Conservation (phyloP, 495 filamentous ascomycete species). For the Talaromyces adpressus region DNA sequence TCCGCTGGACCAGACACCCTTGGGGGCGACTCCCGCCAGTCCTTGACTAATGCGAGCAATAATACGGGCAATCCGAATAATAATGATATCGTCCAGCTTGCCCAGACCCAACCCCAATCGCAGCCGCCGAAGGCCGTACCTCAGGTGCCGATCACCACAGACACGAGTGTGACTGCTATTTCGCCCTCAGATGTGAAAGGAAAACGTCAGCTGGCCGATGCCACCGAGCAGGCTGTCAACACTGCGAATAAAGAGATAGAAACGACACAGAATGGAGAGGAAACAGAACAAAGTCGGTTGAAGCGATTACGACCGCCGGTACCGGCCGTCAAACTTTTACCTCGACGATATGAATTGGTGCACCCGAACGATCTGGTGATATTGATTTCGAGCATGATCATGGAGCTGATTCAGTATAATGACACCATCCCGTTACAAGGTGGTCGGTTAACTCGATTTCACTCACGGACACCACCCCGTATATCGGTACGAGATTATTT, state of each 20-base stretch:
- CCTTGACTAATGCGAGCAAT: slow-evolving; percentile 1
- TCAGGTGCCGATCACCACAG: slow-evolving; percentile 8
- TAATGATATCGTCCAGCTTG: slow-evolving; percentile 7
- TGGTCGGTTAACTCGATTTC: slow-evolving; percentile 84
- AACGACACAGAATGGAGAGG: slow-evolving; percentile 35
- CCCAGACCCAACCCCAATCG: slow-evolving; percentile 13
- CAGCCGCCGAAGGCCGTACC: slow-evolving; percentile 12
- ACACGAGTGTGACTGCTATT: slow-evolving; percentile 18
- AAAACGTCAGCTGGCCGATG: slow-evolving; percentile 21
- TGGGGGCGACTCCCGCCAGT: slow-evolving; percentile 18
- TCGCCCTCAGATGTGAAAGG: slow-evolving; percentile 10
- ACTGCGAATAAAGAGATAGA: slow-evolving; percentile 22
- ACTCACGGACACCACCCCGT: slow-evolving; percentile 88
- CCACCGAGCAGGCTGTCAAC: slow-evolving; percentile 16
- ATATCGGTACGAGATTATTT: slow-evolving; percentile 93
- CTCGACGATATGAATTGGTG: slow-evolving; percentile 68
- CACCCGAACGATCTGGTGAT: slow-evolving; percentile 77
- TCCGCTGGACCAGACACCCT: slow-evolving; percentile 26
- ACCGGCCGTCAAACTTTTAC: slow-evolving; percentile 62
- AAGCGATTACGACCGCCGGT: slow-evolving; percentile 48
- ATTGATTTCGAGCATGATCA: slow-evolving; percentile 89
- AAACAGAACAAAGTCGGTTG: slow-evolving; percentile 37
- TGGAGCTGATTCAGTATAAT: slow-evolving; percentile 88
- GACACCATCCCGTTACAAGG: slow-evolving; percentile 79
- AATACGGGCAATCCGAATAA: background rate